Conservation (phyloP, 2,329 filamentous ascomycete genomes). For the Stachybotrys echinatus region DNA sequence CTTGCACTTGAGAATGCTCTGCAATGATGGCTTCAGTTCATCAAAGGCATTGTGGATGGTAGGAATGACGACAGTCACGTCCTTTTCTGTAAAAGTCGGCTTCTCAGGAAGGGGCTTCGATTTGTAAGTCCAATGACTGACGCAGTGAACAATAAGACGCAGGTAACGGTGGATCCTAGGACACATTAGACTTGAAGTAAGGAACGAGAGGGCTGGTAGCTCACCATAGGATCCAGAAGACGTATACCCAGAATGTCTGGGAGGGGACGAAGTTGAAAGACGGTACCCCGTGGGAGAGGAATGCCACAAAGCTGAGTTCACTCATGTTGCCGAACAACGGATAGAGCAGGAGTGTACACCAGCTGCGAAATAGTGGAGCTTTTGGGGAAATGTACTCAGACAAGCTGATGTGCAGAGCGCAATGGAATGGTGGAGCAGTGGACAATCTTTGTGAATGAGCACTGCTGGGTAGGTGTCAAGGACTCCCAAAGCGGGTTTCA, state of each 20-base stretch:
- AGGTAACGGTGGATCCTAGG: constrained; percentile 80
- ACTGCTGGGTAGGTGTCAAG: background rate
- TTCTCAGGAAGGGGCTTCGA: constrained; percentile 78
- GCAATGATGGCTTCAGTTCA: constrained; percentile 74
- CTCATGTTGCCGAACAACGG: background rate
- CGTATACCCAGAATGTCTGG: constrained; percentile 36
- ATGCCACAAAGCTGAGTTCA: background rate
- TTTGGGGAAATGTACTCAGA: too few relatives aligned
- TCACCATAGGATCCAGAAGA: constrained; percentile 43
- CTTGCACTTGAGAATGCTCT: constrained; percentile 67
- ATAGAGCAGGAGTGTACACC: too few relatives aligned
- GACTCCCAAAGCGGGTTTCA: background rate
- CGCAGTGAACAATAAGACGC: constrained; percentile 76
- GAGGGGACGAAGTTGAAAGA: background rate
- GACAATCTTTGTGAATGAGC: background rate
- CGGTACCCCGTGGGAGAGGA: background rate
- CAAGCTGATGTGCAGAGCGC: too few relatives aligned
- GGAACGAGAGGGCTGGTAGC: constrained; percentile 10
- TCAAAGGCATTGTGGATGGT: constrained; percentile 85
- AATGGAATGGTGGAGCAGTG: too few relatives aligned
- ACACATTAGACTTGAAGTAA: background rate
- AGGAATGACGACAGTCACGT: constrained; percentile 92
- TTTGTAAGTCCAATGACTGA: constrained; percentile 82
- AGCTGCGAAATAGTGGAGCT: too few relatives aligned
- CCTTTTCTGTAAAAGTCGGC: constrained; percentile 70